Conservation (phyloP, 176 grass and related monocot genomes). For the Coix lacrymajobi region DNA sequence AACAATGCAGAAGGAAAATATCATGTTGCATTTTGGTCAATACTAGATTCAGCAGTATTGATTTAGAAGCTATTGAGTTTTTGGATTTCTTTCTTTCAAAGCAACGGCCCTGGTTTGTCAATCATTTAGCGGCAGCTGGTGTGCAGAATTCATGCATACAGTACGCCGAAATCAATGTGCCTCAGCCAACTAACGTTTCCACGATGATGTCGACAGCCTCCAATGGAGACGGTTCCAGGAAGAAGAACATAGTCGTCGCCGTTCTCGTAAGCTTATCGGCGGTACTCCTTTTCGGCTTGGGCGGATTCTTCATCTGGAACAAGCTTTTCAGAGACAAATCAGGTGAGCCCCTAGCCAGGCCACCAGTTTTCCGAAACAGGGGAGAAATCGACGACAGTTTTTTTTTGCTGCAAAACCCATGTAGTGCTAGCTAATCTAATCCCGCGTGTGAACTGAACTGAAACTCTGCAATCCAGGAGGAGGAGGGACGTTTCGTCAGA, state of each 20-base stretch:
- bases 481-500: background rate
- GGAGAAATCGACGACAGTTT: background rate
- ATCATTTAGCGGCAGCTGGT: background rate
- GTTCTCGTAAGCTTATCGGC: conserved; percentile 1
- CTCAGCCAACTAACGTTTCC: background rate
- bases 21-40: no score
- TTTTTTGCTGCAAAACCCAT: background rate
- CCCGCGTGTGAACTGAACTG: background rate
- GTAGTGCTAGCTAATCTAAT: conserved; percentile 8
- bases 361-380: background rate
- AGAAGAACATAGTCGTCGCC: conserved; percentile 5
- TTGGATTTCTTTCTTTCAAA: background rate
- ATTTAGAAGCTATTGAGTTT: background rate
- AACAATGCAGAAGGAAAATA: no score
- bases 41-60: no score
- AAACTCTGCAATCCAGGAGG: background rate
- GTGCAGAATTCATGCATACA: background rate
- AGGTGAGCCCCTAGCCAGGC: conserved; percentile 1
- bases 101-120: background rate
- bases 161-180: background rate
- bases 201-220: conserved; percentile 21
- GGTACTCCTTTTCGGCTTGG: conserved; percentile 5
- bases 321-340: conserved; percentile 27
- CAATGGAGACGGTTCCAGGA: conserved; percentile 12
- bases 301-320: conserved; percentile 31